Percentiles rank a stretch among this genome's conserved stretches.
Evolutionary conservation across 768 basidiomycete species (phyloP).

Genomic region (Amanita pallidorosea): DNA sequence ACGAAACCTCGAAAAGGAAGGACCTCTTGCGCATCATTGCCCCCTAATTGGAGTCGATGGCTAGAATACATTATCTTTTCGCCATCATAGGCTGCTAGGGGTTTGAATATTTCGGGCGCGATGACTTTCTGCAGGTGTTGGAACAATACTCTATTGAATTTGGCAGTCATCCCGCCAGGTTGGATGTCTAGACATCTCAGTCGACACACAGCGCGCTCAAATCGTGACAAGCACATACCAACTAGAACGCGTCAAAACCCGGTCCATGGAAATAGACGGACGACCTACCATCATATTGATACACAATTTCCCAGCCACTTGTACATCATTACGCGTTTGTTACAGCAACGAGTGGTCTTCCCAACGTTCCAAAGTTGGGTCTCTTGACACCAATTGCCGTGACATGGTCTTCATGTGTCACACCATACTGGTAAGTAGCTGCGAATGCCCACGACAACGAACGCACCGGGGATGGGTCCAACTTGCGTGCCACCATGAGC

Average conservation of each 20-base stretch:
- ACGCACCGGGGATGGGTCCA: neutral
- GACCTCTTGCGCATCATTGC: conserved; percentile 39
- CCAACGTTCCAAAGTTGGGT: conserved; percentile 40
- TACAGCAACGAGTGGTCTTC: conserved; percentile 23
- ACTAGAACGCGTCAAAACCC: conserved; percentile 9
- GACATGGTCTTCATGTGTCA: conserved; percentile 15
- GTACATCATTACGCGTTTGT: conserved; percentile 45
- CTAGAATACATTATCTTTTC: conserved; percentile 65
- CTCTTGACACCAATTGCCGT: conserved; percentile 53
- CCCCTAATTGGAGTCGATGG: conserved; percentile 49
- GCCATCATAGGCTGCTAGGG: conserved; percentile 67
- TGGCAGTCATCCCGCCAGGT: neutral
- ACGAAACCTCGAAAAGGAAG: neutral
- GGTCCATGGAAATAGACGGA: neutral
- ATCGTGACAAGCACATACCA: conserved; percentile 18
- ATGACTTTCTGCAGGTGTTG: conserved; percentile 45
- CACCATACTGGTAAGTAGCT: neutral
- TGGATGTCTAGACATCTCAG: neutral
- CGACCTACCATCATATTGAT: conserved; percentile 56
- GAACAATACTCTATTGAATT: conserved; percentile 63
- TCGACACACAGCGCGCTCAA: neutral
- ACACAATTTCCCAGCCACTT: conserved; percentile 43
- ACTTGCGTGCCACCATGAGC: neutral
- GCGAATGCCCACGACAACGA: neutral
- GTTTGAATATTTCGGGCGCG: conserved; percentile 58